phyloP scores from a whole-genome alignment of 2,329 filamentous ascomycete species.

The Rasamsonia emersonii region DNA sequence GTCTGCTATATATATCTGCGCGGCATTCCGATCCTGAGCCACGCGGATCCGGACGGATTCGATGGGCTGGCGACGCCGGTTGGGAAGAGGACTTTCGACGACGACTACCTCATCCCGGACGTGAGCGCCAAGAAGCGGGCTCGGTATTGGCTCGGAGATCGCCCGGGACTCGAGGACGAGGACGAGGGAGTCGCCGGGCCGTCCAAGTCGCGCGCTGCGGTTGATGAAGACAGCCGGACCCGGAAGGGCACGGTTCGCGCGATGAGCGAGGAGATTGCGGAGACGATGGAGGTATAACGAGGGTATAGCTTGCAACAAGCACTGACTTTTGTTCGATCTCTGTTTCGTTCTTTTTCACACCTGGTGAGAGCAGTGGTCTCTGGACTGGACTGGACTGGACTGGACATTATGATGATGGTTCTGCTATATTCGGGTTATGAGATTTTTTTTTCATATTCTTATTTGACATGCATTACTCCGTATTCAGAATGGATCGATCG shows the following conservation, averaged over 20 bases:
- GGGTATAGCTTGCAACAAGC: background rate
- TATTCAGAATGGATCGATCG: too few species aligned
- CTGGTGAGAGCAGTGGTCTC: conserved; percentile 11
- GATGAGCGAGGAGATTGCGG: conserved; percentile 46
- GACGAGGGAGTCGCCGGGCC: conserved; percentile 33
- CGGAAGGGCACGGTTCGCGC: conserved; percentile 41
- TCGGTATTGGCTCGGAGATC: conserved; percentile 77
- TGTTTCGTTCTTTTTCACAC: conserved; percentile 1
- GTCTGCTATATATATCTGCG: conserved; percentile 91
- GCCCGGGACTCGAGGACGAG: conserved; percentile 36
- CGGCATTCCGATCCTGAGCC: conserved; percentile 63
- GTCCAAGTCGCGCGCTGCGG: conserved; percentile 16
- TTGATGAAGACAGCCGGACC: conserved; percentile 30
- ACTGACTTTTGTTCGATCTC: conserved; percentile 7
- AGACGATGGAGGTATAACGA: conserved; percentile 43
- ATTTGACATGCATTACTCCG: too few species aligned
- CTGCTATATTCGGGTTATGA: too few species aligned
- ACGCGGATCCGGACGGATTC: conserved; percentile 52
- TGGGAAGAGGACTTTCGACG: conserved; percentile 40
- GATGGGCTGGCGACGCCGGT: conserved; percentile 34
- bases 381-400: too few species aligned
- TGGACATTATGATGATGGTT: too few species aligned
- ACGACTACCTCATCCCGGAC: conserved; percentile 42
- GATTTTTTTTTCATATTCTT: too few species aligned
- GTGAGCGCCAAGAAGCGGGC: conserved; percentile 68